Evolutionary conservation across 2,329 filamentous ascomycete genomes (phyloP).

Genomic region (Hymenoscyphus albidus): DNA sequence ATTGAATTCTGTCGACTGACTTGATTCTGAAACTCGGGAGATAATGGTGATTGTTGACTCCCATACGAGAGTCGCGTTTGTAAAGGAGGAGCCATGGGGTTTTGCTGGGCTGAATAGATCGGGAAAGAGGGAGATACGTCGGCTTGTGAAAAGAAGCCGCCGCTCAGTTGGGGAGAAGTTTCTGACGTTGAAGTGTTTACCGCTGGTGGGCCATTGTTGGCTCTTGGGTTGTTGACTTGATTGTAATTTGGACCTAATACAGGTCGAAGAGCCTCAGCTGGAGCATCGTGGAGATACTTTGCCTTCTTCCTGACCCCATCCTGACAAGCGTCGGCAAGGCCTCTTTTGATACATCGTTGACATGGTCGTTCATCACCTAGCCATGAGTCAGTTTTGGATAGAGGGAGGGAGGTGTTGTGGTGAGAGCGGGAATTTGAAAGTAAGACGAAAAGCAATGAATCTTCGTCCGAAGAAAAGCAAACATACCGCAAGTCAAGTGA

Average conservation of each 20-base stretch:
- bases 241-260: conserved; percentile 72
- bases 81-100: conserved; percentile 51
- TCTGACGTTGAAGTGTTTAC: conserved; percentile 30
- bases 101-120: conserved; percentile 43
- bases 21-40: conserved; percentile 63
- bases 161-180: conserved; percentile 27
- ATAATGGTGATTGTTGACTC: conserved; percentile 68
- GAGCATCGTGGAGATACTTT: conserved; percentile 96
- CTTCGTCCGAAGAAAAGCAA: conserved; percentile 25
- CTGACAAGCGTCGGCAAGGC: conserved; percentile 85
- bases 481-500: conserved; percentile 96
- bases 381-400: conserved; percentile 21
- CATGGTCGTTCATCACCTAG: conserved; percentile 93
- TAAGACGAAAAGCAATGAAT: conserved; percentile 15
- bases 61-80: conserved; percentile 52
- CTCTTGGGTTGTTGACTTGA: conserved; percentile 46
- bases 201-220: conserved; percentile 31
- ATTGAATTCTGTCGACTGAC: conserved; percentile 47
- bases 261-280: conserved; percentile 82
- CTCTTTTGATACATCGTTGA: conserved; percentile 88
- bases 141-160: conserved; percentile 33
- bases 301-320: conserved; percentile 98
- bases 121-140: conserved; percentile 32
- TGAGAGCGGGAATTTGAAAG: conserved; percentile 10
- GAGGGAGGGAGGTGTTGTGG: conserved; percentile 14